Evolutionary conservation across 306 rosid genomes (phyloP).

Genomic region (Cicer pinnatifidum): DNA sequence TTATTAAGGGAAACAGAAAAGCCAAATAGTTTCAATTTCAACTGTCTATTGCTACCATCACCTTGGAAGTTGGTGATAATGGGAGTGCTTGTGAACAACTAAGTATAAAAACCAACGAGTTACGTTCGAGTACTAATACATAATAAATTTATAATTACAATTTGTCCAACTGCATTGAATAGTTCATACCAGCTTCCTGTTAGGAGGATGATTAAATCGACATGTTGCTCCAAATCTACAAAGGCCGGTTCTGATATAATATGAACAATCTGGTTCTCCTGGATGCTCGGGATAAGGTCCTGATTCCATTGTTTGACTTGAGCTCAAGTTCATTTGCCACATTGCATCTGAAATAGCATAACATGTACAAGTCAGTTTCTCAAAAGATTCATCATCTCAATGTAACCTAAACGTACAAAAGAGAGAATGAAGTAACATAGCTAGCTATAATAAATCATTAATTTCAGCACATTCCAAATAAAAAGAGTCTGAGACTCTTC

Average conservation of each 20-base stretch:
- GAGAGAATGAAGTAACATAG: conserved; percentile 27
- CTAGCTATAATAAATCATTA: conserved; percentile 10
- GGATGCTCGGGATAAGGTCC: conserved; percentile 93
- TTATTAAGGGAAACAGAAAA: conserved; percentile 7
- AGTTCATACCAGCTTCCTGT: conserved; percentile 85
- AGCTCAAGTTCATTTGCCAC: conserved; percentile 92
- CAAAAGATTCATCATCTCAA: conserved; percentile 10
- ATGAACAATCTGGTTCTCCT: conserved; percentile 95
- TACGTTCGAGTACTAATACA: conserved; percentile 21
- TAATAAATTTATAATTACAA: conserved; percentile 21
- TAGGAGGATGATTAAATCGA: conserved; percentile 95
- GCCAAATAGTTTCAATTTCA: conserved; percentile 16
- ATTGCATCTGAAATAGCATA: conserved; percentile 74
- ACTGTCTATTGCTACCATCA: conserved; percentile 24
- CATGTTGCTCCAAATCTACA: conserved; percentile 98
- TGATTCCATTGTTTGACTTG: conserved; percentile 85
- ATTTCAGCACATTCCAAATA: conserved; percentile 33
- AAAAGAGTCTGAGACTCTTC: not conserved
- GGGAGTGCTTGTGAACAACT: conserved; percentile 5
- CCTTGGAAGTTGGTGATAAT: not conserved
- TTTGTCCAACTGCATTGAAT: conserved; percentile 38
- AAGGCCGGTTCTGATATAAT: conserved; percentile 91
- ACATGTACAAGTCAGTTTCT: conserved; percentile 38
- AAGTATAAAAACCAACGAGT: conserved; percentile 3
- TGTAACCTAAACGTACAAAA: not conserved